Base-by-base conservation (phyloP, 305 asterid species). In the Lippia alba region DNA sequence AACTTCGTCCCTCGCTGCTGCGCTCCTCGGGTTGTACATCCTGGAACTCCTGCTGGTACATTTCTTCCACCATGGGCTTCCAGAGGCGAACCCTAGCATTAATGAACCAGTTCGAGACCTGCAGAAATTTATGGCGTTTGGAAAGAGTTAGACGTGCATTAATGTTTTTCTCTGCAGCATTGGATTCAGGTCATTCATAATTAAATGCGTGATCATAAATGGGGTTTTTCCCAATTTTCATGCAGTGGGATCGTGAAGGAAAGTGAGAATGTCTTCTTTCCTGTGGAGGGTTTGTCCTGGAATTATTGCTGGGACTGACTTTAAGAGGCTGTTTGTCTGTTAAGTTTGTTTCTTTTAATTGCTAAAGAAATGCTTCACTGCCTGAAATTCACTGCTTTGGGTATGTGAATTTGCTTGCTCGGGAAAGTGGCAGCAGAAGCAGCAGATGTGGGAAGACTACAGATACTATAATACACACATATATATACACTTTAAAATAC, bases 31-130 rank as follows among this genome's bases (percentile, higher is more conserved):
- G 66, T 73, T 73, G 79, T 67, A 64, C 81, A 17, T 74, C 83
- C 36, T 77, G 83, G 36, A 76, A 62, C 69, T 90, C 97, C 11
- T 88, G 86, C 16, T 90, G 87, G 86, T 88, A 90, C 84, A 90
- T 90, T 44, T 90, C 91, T 73, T 90, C 96, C 66, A 90, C 91
- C 96, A 90, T 90, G 9, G 96, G 96, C 77, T 90, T 90, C 96
- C 96, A 90, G 32, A 90, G 80, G 19, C 96, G 84, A 76, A 90
- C 96, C 89, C 96, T 83, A 71, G 96, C 96, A 84, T 90, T 90
- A 74, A 90, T 90, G 85, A 90, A 90, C 96, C 96, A 90, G 74
- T 90, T 90, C 32, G 97, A 87, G 12, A 91, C 97, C 97, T 91
- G 84, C 40, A 64, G 41, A 54, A 54, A 67, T 66, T 72, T 72